Evolutionary conservation across 805 yeast genomes (phyloP), one percentile per base, ranked within the genome.

Genomic region (Yarrowia hollandica): DNA sequence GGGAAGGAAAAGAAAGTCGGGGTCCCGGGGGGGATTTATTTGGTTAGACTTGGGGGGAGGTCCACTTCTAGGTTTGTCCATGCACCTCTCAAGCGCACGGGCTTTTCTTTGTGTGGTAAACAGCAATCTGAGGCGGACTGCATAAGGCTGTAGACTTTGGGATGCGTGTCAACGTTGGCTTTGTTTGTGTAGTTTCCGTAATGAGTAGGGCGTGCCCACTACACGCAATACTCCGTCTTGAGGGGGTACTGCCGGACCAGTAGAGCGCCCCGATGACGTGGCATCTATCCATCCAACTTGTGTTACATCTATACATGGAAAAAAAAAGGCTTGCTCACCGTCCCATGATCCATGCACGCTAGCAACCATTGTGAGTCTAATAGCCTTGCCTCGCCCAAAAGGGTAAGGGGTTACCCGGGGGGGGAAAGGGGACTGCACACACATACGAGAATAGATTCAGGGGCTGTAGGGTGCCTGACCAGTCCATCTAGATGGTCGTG

Each of bases 91-190:
- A n/a, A 14, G 1, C 16, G 22, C 18, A 28, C n/a, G 11, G 35
- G 35, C 35, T 28, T 22, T 44, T 44, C 52, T 44, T 44, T 44
- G 52, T 44, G 52, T 30, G 52, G 52, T 44, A 44, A 44, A 44
- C 52, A 44, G 52, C 52, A 44, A 44, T 44, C 52, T 28, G 52
- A 44, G 52, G 52, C 52, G 16, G 48, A 25, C 48, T 44, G 52
- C 52, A 44, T 44, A 11, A 22, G 46, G n/a, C 50, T 42, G 50
- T 28, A 28, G 50, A 42, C 35, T 28, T 42, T 28, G 50, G 18
- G 16, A 21, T 39, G 44, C 44, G 23, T 11, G 16, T 14, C n/a
- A 21, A 37, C 41, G 16, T 37, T 21, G 34, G n/a, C n/a, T n/a
- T n/a, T n/a, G n/a, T n/a, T n/a, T n/a, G n/a, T n/a, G n/a, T n/a